Evolutionary conservation across 2,329 filamentous ascomycete species (phyloP).

Genomic region (Alternaria sp.): DNA sequence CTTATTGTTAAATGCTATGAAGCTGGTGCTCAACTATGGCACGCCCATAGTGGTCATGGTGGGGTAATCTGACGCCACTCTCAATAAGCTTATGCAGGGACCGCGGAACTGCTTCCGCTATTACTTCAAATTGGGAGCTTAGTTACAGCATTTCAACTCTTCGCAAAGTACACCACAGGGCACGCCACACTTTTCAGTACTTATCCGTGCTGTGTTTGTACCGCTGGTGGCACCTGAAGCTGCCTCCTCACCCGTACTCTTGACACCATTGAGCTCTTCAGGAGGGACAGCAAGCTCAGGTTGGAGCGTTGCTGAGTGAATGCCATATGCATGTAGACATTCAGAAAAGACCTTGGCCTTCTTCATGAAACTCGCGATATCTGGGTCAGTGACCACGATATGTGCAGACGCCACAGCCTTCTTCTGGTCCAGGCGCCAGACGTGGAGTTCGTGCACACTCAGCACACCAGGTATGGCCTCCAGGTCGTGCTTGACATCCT

Average conservation of each 20-base stretch:
- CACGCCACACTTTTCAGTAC: slow-evolving; percentile 59
- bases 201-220: slow-evolving; percentile 32
- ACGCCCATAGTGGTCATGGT: neutral
- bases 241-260: slow-evolving; percentile 7
- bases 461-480: slow-evolving; percentile 73
- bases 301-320: slow-evolving; percentile 76
- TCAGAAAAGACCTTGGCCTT: slow-evolving; percentile 70
- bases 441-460: slow-evolving; percentile 75
- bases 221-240: slow-evolving; percentile 18
- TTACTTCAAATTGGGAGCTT: neutral
- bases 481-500: slow-evolving; percentile 73
- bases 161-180: slow-evolving; percentile 63
- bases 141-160: slow-evolving; percentile 58
- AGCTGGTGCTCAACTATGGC: neutral
- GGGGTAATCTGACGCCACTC: slow-evolving; percentile 16
- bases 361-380: slow-evolving; percentile 66
- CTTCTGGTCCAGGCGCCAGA: slow-evolving; percentile 76
- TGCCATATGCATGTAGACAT: slow-evolving; percentile 77
- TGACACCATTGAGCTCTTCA: neutral
- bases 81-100: slow-evolving; percentile 14
- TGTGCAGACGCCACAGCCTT: slow-evolving; percentile 76
- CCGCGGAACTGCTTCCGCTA: slow-evolving; percentile 12
- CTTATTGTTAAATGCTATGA: neutral
- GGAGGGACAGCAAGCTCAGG: slow-evolving; percentile 61
- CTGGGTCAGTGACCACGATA: slow-evolving; percentile 68